Evolutionary conservation across 805 yeast species (phyloP).

Genomic region (Phaffomyces thermotolerans): DNA sequence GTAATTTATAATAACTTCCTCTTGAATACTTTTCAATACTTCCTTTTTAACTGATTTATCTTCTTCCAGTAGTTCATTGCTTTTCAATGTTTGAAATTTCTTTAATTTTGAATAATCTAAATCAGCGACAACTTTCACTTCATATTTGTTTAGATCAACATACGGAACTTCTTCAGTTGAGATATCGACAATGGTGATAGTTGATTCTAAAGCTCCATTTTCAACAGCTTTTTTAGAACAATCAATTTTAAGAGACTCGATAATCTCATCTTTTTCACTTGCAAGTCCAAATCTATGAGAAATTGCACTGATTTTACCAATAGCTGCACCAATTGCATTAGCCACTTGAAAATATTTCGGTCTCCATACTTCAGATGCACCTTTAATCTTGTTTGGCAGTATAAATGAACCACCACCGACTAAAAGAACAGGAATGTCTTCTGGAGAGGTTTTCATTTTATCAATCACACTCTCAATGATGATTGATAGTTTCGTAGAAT

Average conservation of each 20-base stretch:
- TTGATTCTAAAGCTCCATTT: constrained; percentile 22
- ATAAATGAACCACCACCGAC: constrained; percentile 49
- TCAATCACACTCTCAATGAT: constrained; percentile 33
- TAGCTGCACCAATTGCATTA: constrained; percentile 46
- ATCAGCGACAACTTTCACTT: constrained; percentile 17
- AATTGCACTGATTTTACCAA: constrained; percentile 4
- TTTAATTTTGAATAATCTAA: constrained; percentile 21
- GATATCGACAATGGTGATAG: constrained; percentile 20
- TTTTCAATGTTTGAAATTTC: constrained; percentile 6
- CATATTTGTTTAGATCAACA: constrained; percentile 23
- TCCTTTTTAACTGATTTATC: not conserved
- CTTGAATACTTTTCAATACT: constrained; percentile 17
- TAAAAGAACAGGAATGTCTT: constrained; percentile 35
- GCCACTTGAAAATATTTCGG: constrained; percentile 40
- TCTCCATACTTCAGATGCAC: constrained; percentile 37
- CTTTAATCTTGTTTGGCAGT: constrained; percentile 30
- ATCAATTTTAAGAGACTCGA: constrained; percentile 16
- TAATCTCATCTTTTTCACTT: constrained; percentile 12
- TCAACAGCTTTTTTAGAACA: constrained; percentile 17
- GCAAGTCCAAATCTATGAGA: constrained; percentile 21
- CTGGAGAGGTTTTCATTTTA: constrained; percentile 39
- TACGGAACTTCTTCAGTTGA: constrained; percentile 25
- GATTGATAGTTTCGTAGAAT: constrained; percentile 6
- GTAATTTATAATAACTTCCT: constrained; percentile 19
- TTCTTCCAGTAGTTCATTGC: not conserved